Percentiles rank a stretch among this genome's conserved stretches.
Evolutionary conservation across 129 eudicot species (phyloP).

Genomic region (Centaurea solstitialis): DNA sequence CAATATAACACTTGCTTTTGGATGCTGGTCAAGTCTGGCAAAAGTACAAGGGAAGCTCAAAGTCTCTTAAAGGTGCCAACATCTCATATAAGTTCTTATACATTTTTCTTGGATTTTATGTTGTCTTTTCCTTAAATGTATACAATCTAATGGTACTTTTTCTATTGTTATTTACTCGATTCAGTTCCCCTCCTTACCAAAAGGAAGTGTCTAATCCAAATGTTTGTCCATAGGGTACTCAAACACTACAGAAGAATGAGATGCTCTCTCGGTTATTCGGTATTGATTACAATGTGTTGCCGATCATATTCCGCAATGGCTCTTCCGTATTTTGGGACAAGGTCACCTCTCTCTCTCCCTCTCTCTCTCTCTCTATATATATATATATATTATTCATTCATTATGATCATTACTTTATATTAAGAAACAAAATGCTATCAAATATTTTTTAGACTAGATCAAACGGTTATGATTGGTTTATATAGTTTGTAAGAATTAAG

Average conservation of each 20-base stretch:
- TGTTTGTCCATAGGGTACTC: constrained; percentile 69
- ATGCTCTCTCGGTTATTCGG: constrained; percentile 50
- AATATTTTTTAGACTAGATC: too few relatives aligned
- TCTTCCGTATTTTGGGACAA: constrained; percentile 79
- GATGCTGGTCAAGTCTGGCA: constrained; percentile 92
- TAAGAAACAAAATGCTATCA: too few relatives aligned
- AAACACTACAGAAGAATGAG: constrained; percentile 70
- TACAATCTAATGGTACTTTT: not conserved
- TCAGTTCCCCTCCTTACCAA: not conserved
- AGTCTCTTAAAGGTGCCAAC: constrained; percentile 62
- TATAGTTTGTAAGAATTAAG: too few relatives aligned
- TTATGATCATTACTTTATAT: too few relatives aligned
- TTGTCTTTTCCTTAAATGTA: not conserved
- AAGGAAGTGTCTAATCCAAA: not conserved
- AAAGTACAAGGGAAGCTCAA: constrained; percentile 77
- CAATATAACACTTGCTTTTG: constrained; percentile 98
- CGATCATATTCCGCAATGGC: constrained; percentile 78
- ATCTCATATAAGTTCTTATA: not conserved
- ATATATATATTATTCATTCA: too few relatives aligned
- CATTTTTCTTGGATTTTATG: not conserved
- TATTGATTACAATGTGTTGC: constrained; percentile 56
- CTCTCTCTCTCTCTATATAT: not conserved
- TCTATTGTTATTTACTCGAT: not conserved
- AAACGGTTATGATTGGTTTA: too few relatives aligned
- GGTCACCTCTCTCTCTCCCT: constrained; percentile 36